Evolutionary conservation across 2,329 filamentous ascomycete species (phyloP), one percentile per base, ranked within the genome.

Genomic region (Pleomassaria siparia): DNA sequence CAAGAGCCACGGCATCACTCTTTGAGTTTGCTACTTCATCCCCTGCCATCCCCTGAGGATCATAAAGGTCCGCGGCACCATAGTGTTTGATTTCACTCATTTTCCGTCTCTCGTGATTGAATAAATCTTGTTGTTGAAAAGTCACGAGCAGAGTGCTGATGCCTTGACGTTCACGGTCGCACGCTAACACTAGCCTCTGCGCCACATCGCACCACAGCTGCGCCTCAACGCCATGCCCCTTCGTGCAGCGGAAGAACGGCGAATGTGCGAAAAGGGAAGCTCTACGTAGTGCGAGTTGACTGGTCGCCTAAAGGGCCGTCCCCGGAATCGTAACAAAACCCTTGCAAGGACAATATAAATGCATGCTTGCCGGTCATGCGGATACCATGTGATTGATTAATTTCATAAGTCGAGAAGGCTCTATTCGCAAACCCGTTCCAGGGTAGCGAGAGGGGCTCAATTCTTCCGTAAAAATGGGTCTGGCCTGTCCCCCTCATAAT

Each of bases 381-480:
- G n/a, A n/a, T n/a, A n/a, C n/a, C n/a, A n/a, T n/a, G n/a, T n/a
- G n/a, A n/a, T n/a, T n/a, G n/a, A n/a, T n/a, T n/a, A n/a, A n/a
- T n/a, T n/a, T n/a, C n/a, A n/a, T n/a, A n/a, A n/a, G n/a, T n/a
- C n/a, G n/a, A n/a, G n/a, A n/a, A n/a, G n/a, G n/a, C n/a, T n/a
- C n/a, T 8, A n/a, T 22, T 20, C 35, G n/a, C 35, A 6, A n/a
- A 12, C 18, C 35, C 35, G 7, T 21, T 22, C 18, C 35, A 9
- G 10, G 35, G 20, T 11, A 24, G 35, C 4, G 20, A 3, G 12
- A 3, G 2, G 20, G 20, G 18, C 12, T 15, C 16, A 43, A 43
- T 47, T 47, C 22, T 47, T 47, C 45, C 45, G 45, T 29, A 11
- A 29, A 21, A 5, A 44, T 32, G 25, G 20, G 11, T 8, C 41